A percentile compares a stretch with the other conserved stretches of the same genome.
Evolutionary conservation across 257 asterid species (phyloP).

Genomic region (Przewalskia tangutica): DNA sequence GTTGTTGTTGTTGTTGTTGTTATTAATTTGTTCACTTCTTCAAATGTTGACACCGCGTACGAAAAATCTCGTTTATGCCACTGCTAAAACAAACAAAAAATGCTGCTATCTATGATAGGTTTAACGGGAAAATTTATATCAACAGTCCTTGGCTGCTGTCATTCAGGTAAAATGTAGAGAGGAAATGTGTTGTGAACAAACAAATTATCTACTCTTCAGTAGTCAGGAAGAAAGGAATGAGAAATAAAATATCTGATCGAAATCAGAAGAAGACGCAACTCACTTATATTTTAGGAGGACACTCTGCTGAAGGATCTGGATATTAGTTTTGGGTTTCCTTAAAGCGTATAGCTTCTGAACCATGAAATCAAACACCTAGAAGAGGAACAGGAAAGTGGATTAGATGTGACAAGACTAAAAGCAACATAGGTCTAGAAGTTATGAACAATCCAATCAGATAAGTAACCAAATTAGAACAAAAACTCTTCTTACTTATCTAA

Average conservation of each 20-base stretch:
- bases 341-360: constrained; percentile 88
- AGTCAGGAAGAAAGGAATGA: neutral
- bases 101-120: neutral
- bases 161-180: neutral
- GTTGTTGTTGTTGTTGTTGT: too few relatives aligned
- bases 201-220: neutral
- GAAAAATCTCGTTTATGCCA: neutral
- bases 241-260: neutral
- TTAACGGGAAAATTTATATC: neutral
- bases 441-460: neutral
- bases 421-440: neutral
- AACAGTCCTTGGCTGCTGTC: neutral
- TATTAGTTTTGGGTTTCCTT: constrained; percentile 97
- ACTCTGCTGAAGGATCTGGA: constrained; percentile 97
- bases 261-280: constrained; percentile 17
- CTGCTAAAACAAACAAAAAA: neutral
- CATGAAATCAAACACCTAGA: constrained; percentile 82
- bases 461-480: neutral
- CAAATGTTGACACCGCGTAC: neutral
- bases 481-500: neutral
- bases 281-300: constrained; percentile 97
- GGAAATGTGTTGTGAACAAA: neutral
- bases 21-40: neutral
- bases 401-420: constrained; percentile 7
- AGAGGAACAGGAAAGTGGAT: constrained; percentile 11